These are phyloP conservation scores for Spathaspora girioi DNA, from an alignment of 805 yeast species.

Conservation along the genomic window DNA sequence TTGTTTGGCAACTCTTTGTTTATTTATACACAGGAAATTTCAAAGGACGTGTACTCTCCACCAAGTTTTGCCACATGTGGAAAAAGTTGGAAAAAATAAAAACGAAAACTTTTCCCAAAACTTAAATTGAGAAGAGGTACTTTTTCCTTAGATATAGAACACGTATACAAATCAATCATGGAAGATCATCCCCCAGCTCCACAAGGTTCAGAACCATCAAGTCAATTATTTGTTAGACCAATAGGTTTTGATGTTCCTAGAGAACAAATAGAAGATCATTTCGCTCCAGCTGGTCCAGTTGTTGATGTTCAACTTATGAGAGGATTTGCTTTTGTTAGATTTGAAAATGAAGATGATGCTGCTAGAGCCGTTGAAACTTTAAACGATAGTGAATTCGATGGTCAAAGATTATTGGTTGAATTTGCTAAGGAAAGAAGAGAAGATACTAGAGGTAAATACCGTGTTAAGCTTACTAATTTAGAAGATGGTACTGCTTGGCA, in stretches of 20 bases:
- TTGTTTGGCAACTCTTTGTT: no score
- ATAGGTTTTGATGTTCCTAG: slow-evolving; percentile 47
- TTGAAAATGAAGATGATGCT: slow-evolving; percentile 58
- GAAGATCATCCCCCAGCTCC: slow-evolving; percentile 1
- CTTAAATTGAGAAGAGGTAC: neutral
- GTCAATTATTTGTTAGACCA: slow-evolving; percentile 56
- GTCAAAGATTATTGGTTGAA: slow-evolving; percentile 49
- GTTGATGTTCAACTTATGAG: slow-evolving; percentile 67
- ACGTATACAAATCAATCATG: slow-evolving; percentile 1
- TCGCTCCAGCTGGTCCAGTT: slow-evolving; percentile 62
- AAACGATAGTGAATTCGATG: slow-evolving; percentile 44
- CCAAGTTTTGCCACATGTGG: neutral
- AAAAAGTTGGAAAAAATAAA: neutral
- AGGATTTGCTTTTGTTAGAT: slow-evolving; percentile 90
- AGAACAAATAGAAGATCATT: slow-evolving; percentile 66
- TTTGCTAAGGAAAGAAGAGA: slow-evolving; percentile 53
- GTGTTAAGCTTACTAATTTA: slow-evolving; percentile 65
- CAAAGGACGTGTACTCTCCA: neutral
- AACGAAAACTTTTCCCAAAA: neutral
- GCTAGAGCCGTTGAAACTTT: slow-evolving; percentile 46
- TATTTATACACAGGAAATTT: neutral
- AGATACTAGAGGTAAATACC: slow-evolving; percentile 67
- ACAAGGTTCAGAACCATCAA: slow-evolving; percentile 18
- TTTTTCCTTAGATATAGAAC: neutral
- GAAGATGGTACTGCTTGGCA: slow-evolving; percentile 84